Conservation (phyloP, 768 basidiomycete genomes). For the Lactarius sp. region DNA sequence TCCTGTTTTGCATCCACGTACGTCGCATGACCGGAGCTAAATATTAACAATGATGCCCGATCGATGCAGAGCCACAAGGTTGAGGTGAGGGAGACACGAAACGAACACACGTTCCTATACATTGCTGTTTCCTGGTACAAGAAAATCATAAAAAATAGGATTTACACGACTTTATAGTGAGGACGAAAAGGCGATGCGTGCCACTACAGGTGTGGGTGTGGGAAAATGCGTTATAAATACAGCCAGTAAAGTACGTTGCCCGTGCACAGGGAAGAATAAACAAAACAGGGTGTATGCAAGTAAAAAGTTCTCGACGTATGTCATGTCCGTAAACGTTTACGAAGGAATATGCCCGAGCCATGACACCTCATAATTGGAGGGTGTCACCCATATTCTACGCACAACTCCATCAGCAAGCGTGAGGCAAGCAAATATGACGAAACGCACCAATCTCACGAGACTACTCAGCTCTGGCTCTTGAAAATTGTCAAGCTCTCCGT, state of each 20-base stretch:
- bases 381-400: slow-evolving; percentile 5
- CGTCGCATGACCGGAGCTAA: neutral
- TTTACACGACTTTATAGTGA: neutral
- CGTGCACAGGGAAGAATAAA: neutral
- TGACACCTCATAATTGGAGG: neutral
- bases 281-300: neutral
- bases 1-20: neutral
- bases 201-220: neutral
- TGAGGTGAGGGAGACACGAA: no score
- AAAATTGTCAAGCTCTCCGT: slow-evolving; percentile 20
- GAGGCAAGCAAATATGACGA: neutral
- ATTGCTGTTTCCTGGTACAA: neutral
- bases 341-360: neutral
- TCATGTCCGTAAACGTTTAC: neutral
- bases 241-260: neutral
- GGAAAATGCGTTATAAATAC: neutral
- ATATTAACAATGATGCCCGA: neutral
- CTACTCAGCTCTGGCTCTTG: slow-evolving; percentile 18
- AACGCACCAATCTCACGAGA: slow-evolving; percentile 15
- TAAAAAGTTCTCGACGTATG: neutral
- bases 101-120: neutral
- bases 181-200: neutral
- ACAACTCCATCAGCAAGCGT: neutral
- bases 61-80: neutral
- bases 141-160: neutral